phyloP scores from a whole-genome alignment of 2,329 filamentous ascomycete genomes.

The Epichloe baconii region DNA sequence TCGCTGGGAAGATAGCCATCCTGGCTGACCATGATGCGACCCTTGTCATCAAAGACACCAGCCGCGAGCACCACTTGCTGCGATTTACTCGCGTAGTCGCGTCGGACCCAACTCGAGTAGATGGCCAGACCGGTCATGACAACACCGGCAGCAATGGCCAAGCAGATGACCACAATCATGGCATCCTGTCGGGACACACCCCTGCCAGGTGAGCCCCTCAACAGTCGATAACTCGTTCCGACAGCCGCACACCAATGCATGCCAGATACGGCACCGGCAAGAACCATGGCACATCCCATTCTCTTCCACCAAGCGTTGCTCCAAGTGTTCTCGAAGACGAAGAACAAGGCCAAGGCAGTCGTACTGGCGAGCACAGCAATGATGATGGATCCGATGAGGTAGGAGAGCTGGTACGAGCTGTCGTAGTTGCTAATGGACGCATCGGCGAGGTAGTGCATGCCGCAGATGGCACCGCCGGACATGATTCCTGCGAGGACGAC shows the following conservation, averaged over 20 bases:
- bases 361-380: slow-evolving; percentile 62
- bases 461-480: slow-evolving; percentile 63
- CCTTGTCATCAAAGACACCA: slow-evolving; percentile 54
- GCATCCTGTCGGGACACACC: slow-evolving; percentile 8
- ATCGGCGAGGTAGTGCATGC: slow-evolving; percentile 78
- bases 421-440: slow-evolving; percentile 65
- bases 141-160: slow-evolving; percentile 51
- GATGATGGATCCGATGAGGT: slow-evolving; percentile 53
- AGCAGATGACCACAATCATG: slow-evolving; percentile 52
- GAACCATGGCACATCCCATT: slow-evolving; percentile 47
- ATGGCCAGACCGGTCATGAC: slow-evolving; percentile 43
- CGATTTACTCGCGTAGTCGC: slow-evolving; percentile 42
- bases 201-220: slow-evolving; percentile 20
- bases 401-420: slow-evolving; percentile 43
- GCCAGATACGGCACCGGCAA: slow-evolving; percentile 65
- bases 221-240: slow-evolving; percentile 53
- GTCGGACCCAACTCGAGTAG: slow-evolving; percentile 26
- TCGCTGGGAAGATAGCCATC: slow-evolving; percentile 57
- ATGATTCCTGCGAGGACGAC: slow-evolving; percentile 50
- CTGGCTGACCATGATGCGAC: slow-evolving; percentile 54
- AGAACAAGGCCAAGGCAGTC: slow-evolving; percentile 59
- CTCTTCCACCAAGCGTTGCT: slow-evolving; percentile 67
- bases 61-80: slow-evolving; percentile 47
- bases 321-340: slow-evolving; percentile 62
- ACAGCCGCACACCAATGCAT: slow-evolving; percentile 76